These are phyloP conservation scores for Solanum lycopersicoides DNA, from an alignment of 257 asterid species.

Conservation along the genomic window DNA sequence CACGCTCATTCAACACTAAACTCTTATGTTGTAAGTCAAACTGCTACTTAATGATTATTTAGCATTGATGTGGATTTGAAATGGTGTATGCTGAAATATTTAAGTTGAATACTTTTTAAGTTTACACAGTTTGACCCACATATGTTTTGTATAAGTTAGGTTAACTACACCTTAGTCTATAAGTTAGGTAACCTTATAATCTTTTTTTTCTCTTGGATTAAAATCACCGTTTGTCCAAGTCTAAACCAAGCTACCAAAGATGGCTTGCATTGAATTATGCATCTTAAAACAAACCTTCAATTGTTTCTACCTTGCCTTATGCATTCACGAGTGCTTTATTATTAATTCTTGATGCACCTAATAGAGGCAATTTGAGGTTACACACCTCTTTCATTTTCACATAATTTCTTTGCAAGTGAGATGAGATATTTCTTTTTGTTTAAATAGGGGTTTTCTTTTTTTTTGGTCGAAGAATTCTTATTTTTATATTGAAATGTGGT, in stretches of 20 bases:
- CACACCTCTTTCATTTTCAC: not conserved
- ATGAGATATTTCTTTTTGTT: no score
- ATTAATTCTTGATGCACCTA: not conserved
- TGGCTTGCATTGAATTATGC: not conserved
- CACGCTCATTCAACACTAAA: not conserved
- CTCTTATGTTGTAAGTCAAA: not conserved
- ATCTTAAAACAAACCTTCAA: not conserved
- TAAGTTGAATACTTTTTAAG: not conserved
- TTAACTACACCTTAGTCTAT: not conserved
- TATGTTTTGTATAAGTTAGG: not conserved
- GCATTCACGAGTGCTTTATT: not conserved
- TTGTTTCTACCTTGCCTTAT: not conserved
- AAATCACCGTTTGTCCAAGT: not conserved
- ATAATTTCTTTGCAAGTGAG: no score
- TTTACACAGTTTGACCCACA: not conserved
- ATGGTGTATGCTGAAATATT: not conserved
- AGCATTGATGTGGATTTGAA: not conserved
- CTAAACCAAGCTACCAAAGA: not conserved
- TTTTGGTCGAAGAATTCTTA: no score
- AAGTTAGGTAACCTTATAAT: not conserved
- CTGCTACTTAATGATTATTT: not conserved
- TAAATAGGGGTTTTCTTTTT: no score
- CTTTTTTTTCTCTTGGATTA: not conserved
- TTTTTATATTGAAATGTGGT: no score
- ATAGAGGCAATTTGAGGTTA: no score